These are phyloP conservation scores for Cladorrhinum sp. DNA, from an alignment of 2,329 filamentous ascomycete species.

Conservation along the genomic window DNA sequence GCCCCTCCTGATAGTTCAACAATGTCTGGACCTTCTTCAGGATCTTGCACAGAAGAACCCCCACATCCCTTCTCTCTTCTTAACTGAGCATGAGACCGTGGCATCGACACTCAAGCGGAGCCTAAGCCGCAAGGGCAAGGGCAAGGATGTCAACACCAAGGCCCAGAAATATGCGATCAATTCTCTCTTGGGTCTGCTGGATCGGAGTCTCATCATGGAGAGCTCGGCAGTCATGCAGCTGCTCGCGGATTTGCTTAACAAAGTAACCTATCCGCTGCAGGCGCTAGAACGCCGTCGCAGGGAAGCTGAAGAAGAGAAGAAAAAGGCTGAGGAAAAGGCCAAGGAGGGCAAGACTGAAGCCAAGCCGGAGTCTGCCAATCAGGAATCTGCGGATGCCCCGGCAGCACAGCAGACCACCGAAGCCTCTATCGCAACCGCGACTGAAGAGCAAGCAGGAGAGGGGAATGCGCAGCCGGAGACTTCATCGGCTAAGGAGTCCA, in stretches of 20 bases:
- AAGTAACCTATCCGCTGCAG: constrained; percentile 82
- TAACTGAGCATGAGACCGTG: constrained; percentile 84
- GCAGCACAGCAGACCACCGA: constrained; percentile 9
- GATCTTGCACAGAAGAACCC: constrained; percentile 81
- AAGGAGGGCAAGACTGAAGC: constrained; percentile 35
- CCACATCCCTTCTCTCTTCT: constrained; percentile 85
- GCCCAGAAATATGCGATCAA: constrained; percentile 89
- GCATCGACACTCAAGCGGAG: constrained; percentile 72
- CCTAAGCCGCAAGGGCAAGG: constrained; percentile 81
- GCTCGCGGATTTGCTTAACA: constrained; percentile 79
- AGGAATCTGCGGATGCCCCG: constrained; percentile 10
- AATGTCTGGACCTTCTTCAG: constrained; percentile 82
- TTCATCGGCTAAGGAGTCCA: constrained; percentile 38
- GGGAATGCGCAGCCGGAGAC: constrained; percentile 33
- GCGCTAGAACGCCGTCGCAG: constrained; percentile 80
- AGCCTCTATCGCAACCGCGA: constrained; percentile 17
- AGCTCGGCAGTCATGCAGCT: constrained; percentile 97
- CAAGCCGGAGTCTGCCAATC: constrained; percentile 13
- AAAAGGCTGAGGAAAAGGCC: constrained; percentile 59
- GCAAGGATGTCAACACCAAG: constrained; percentile 81
- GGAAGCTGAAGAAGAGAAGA: constrained; percentile 53
- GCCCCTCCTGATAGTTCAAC: constrained; percentile 90
- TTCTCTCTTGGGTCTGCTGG: constrained; percentile 79
- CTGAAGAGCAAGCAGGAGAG: constrained; percentile 29
- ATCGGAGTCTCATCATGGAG: constrained; percentile 94